phyloP scores from a whole-genome alignment of 1,284 basidiomycete species.

The Phylloporus sp. region DNA sequence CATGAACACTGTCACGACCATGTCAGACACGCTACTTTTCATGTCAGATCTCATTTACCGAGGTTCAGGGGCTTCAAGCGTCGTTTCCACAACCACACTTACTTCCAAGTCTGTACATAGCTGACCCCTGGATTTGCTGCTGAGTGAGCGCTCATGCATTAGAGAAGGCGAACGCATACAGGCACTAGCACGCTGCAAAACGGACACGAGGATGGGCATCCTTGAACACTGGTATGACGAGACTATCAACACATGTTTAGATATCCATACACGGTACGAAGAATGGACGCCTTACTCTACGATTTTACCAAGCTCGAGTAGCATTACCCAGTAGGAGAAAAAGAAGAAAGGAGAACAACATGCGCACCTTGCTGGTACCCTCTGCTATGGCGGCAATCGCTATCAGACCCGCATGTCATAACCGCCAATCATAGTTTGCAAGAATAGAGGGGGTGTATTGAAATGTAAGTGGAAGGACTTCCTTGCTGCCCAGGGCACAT shows the following conservation, averaged over 20 bases:
- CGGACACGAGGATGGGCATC: conserved; percentile 84
- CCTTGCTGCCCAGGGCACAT: conserved; percentile 75
- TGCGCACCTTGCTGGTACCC: conserved; percentile 68
- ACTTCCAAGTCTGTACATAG: conserved; percentile 86
- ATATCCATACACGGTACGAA: conserved; percentile 5
- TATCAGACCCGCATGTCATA: conserved; percentile 82
- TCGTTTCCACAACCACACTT: conserved; percentile 44
- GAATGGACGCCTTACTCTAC: conserved; percentile 59
- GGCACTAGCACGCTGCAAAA: conserved; percentile 86
- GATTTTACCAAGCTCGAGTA: conserved; percentile 78
- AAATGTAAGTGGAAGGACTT: conserved; percentile 78
- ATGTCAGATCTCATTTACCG: conserved; percentile 53
- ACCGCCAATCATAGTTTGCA: conserved; percentile 80
- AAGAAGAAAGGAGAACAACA: not conserved
- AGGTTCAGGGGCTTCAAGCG: conserved; percentile 79
- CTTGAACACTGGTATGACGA: conserved; percentile 77
- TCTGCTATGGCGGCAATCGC: conserved; percentile 82
- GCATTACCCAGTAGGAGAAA: conserved; percentile 61
- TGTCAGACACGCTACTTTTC: conserved; percentile 4
- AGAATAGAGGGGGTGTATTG: conserved; percentile 83
- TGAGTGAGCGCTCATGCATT: conserved; percentile 9
- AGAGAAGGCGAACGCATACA: conserved; percentile 53
- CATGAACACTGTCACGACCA: conserved; percentile 66
- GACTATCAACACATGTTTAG: conserved; percentile 46
- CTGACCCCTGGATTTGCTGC: conserved; percentile 64